Base-by-base conservation (phyloP, 306 rosid species). In the Alnus rubra region DNA sequence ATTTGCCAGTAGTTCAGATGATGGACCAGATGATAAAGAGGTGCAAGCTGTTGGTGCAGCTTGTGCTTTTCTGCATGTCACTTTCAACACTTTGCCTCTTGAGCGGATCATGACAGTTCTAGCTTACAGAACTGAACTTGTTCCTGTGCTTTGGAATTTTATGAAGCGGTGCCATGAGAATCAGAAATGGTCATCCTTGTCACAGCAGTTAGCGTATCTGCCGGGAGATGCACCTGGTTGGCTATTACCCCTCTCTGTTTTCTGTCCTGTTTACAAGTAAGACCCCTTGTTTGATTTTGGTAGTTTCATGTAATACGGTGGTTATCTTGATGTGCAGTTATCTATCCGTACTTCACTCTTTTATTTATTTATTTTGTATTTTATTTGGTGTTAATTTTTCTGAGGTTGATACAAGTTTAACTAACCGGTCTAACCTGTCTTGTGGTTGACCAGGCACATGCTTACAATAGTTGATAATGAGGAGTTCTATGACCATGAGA, bases 261-360 rank as follows among this genome's bases (percentile, higher is more conserved):
- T 94, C 84, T 92, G 98, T 82, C 98, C 98, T 12, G 97, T 94
- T 79, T 94, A 94, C 92, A 94, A 92, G 98, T 94, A 90, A 85
- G 85, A 73, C 51, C 64, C 42, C 82, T 70, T n/a, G 45, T 52
- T 79, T 71, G 37, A 78, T 71, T 76, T 55, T 58, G 51, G 15
- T 62, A 9, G 15, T 51, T 52, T 45, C 48, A 18, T 63, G n/a
- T 62, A 56, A 72, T 71, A 81, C 44, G 62, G 45, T 19, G 37
- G 11, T 67, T 74, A 51, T 69, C 2, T 55, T 63, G 74, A 79
- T 79, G 67, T 49, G 37, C 18, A 56, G 71, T 54, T 76, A 53
- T 55, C 69, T 74, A 39, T 74, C 39, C 7, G 60, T 80, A 58
- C 7, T 14, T 68, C 70, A 69, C 48, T 48, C 52, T 14, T 68